Evolutionary conservation across 1,139 yeast species (phyloP).

Genomic region (Geotrichum phurueaensis): DNA sequence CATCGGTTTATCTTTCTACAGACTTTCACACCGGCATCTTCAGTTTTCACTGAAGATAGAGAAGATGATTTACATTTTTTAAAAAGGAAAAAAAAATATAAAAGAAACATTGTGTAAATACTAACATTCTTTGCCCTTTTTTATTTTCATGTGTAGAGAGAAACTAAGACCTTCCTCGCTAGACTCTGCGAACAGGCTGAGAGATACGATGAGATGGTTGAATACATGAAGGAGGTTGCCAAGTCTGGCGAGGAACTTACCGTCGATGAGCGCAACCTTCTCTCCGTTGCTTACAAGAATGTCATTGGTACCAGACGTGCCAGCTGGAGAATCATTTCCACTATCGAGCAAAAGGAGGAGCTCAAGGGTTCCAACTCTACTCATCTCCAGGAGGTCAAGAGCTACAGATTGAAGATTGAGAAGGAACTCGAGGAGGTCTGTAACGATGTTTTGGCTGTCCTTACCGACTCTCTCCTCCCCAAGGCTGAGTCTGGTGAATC

Average conservation of each 20-base stretch:
- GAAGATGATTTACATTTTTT: not conserved
- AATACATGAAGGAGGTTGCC: conserved; percentile 96
- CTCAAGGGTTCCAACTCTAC: conserved; percentile 72
- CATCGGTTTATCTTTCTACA: not conserved
- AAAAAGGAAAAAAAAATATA: no score
- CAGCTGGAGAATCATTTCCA: conserved; percentile 97
- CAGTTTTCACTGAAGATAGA: not conserved
- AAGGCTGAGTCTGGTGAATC: conserved; percentile 94
- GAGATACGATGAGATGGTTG: conserved; percentile 95
- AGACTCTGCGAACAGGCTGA: conserved; percentile 99
- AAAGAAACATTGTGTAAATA: not conserved
- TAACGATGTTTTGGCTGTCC: conserved; percentile 84
- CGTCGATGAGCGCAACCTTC: conserved; percentile 94
- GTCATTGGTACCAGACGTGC: conserved; percentile 99
- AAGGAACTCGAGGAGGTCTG: conserved; percentile 88
- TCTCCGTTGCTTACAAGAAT: conserved; percentile 96
- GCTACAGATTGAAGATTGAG: conserved; percentile 92
- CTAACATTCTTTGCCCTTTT: conserved; percentile 44
- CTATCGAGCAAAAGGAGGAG: conserved; percentile 97
- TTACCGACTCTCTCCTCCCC: conserved; percentile 84
- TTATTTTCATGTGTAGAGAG: conserved; percentile 49
- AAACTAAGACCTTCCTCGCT: conserved; percentile 71
- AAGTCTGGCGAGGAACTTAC: conserved; percentile 91
- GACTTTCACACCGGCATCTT: not conserved
- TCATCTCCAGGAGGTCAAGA: conserved; percentile 67